A percentile compares a stretch with the other conserved stretches of the same genome.
phyloP scores from a whole-genome alignment of 495 filamentous ascomycete species.

The Trichoderma orchidacearum region DNA sequence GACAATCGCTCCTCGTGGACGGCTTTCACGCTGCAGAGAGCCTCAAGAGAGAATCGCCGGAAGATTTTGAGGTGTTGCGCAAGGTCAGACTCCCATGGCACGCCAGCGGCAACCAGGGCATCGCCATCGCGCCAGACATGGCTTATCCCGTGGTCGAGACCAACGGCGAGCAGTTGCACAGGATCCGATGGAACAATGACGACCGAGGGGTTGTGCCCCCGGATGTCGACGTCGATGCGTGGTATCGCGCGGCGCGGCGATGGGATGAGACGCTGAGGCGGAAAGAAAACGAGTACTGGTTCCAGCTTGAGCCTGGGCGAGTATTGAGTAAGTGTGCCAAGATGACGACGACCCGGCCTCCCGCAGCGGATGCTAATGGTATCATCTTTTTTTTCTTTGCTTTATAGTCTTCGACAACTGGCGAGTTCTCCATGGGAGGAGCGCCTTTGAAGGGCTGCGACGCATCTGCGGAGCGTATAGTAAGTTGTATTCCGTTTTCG shows the following conservation, averaged over 20 bases:
- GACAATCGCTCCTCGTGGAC: conserved; percentile 66
- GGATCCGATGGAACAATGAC: conserved; percentile 85
- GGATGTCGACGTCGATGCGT: conserved; percentile 28
- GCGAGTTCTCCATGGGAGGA: conserved; percentile 79
- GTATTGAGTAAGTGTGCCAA: conserved; percentile 48
- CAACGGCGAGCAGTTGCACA: conserved; percentile 26
- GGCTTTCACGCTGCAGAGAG: conserved; percentile 57
- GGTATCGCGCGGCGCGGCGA: conserved; percentile 63
- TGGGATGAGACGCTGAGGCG: conserved; percentile 49
- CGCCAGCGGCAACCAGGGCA: conserved; percentile 71
- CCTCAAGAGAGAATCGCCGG: conserved; percentile 31
- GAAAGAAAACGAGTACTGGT: conserved; percentile 48
- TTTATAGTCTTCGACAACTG: conserved; percentile 80
- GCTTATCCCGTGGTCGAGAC: conserved; percentile 54
- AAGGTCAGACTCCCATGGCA: conserved; percentile 49
- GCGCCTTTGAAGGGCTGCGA: conserved; percentile 66
- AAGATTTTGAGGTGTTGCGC: conserved; percentile 38
- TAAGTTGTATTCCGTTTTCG: too few relatives aligned
- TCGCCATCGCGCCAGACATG: conserved; percentile 55
- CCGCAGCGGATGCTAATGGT: background rate
- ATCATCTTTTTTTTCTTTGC: too few relatives aligned
- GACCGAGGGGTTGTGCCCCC: conserved; percentile 55
- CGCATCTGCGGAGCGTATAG: conserved; percentile 84
- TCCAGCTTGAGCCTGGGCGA: conserved; percentile 63
- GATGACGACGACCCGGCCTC: background rate